Percentiles rank a stretch among this genome's conserved stretches.
phyloP scores from a whole-genome alignment of 805 yeast species.

The Ogataea zsoltii region DNA sequence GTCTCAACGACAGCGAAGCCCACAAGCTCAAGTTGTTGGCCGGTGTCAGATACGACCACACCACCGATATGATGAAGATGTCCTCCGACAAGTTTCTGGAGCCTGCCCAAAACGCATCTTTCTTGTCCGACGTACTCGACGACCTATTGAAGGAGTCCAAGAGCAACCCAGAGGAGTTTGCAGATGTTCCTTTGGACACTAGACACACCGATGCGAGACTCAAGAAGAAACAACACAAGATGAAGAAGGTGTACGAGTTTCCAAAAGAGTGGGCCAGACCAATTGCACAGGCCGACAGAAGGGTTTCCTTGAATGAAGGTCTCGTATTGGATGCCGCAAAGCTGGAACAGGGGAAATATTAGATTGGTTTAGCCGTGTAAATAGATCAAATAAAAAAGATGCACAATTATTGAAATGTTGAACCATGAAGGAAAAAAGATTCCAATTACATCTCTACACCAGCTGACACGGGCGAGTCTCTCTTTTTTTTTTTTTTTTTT shows the following conservation, averaged over 20 bases:
- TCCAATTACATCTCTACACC: slow-evolving; percentile 17
- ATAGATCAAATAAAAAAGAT: neutral
- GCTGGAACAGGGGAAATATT: slow-evolving; percentile 2
- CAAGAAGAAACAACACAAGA: slow-evolving; percentile 40
- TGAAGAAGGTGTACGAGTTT: slow-evolving; percentile 46
- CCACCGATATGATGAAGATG: slow-evolving; percentile 60
- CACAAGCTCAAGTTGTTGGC: slow-evolving; percentile 81
- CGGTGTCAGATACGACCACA: slow-evolving; percentile 71
- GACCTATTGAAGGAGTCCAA: slow-evolving; percentile 65
- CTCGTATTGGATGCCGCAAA: slow-evolving; percentile 25
- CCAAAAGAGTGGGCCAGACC: slow-evolving; percentile 83
- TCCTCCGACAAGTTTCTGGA: slow-evolving; percentile 66
- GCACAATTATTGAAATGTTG: too few relatives aligned
- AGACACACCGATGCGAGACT: slow-evolving; percentile 60
- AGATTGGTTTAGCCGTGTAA: slow-evolving; percentile 8
- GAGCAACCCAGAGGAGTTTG: slow-evolving; percentile 58
- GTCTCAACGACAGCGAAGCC: slow-evolving; percentile 48
- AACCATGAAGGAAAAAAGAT: too few relatives aligned
- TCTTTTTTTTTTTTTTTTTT: neutral
- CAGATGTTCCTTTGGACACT: slow-evolving; percentile 79
- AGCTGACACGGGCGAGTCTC: neutral
- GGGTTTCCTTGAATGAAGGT: slow-evolving; percentile 28
- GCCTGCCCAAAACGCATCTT: slow-evolving; percentile 84
- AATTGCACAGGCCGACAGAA: slow-evolving; percentile 62
- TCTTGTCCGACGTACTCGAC: slow-evolving; percentile 62